Evolutionary conservation across 73 alveolate species (phyloP).

Genomic region (Uronychia setigera): DNA sequence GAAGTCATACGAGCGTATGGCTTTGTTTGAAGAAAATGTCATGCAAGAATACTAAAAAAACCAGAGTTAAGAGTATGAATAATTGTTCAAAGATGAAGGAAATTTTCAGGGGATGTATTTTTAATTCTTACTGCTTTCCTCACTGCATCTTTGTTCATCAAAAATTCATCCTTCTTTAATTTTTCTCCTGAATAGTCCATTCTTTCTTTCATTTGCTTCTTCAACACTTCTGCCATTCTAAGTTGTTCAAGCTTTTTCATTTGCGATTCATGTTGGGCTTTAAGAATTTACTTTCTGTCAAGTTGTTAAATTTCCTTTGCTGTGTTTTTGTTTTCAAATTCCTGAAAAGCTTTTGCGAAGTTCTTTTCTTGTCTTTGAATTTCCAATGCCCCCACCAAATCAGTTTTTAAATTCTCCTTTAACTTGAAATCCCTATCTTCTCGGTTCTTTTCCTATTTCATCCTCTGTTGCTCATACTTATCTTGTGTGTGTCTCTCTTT

Average conservation of each 20-base stretch:
- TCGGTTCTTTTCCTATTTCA: background rate
- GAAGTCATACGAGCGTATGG: background rate
- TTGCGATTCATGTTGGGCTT: background rate
- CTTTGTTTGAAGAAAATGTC: background rate
- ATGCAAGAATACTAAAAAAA: background rate
- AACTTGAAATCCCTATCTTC: background rate
- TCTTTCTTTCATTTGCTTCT: background rate
- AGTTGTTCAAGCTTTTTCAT: background rate
- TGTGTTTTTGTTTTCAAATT: background rate
- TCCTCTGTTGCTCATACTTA: background rate
- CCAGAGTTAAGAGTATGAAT: no score
- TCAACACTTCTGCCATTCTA: background rate
- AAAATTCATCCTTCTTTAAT: background rate
- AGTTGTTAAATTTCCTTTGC: background rate
- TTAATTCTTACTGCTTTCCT: background rate
- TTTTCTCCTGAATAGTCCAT: background rate
- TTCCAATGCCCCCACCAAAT: background rate
- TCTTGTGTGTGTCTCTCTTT: no score
- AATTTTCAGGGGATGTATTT: background rate
- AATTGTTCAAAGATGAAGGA: no score
- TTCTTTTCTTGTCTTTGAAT: background rate
- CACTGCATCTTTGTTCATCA: background rate
- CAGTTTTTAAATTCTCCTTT: background rate
- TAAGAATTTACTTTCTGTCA: background rate
- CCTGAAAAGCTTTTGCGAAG: background rate